These are phyloP conservation scores for Mortierella sp. DNA, from an alignment of 371 early-diverging fungal genomes.

Conservation along the genomic window DNA sequence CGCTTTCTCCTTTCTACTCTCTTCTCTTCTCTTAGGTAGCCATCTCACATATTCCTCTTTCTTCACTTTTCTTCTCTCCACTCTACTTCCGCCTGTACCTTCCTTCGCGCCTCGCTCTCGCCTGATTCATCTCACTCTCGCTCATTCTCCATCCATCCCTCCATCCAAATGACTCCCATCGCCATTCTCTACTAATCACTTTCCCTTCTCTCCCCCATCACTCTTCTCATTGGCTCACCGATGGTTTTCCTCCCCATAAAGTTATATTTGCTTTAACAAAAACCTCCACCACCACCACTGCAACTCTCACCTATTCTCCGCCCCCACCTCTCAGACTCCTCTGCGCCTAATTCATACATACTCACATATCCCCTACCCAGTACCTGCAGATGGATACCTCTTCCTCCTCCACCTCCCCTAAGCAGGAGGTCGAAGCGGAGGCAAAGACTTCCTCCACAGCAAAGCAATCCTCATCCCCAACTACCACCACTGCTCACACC, in stretches of 20 bases:
- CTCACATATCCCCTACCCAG: background rate
- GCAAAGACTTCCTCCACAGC: background rate
- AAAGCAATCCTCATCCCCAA: background rate
- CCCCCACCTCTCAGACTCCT: background rate
- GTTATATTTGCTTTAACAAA: background rate
- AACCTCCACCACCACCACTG: background rate
- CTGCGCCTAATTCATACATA: background rate
- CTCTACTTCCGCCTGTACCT: background rate
- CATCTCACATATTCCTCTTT: no score
- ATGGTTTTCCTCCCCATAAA: background rate
- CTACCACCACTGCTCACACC: background rate
- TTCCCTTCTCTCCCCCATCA: background rate
- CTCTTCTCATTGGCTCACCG: background rate
- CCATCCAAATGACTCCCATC: background rate
- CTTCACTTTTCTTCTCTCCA: no score
- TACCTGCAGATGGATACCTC: background rate
- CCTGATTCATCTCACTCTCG: background rate
- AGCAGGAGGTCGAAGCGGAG: background rate
- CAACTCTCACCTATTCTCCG: background rate
- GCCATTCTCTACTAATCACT: background rate
- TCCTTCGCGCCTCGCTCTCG: background rate
- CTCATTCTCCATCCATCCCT: background rate
- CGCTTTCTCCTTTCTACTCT: background rate
- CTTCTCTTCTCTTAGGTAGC: no score
- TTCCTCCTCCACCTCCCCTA: no score